These are phyloP conservation scores for Cladochytrium replicatum DNA, from an alignment of 192 early-diverging fungal genomes.

Conservation along the genomic window DNA sequence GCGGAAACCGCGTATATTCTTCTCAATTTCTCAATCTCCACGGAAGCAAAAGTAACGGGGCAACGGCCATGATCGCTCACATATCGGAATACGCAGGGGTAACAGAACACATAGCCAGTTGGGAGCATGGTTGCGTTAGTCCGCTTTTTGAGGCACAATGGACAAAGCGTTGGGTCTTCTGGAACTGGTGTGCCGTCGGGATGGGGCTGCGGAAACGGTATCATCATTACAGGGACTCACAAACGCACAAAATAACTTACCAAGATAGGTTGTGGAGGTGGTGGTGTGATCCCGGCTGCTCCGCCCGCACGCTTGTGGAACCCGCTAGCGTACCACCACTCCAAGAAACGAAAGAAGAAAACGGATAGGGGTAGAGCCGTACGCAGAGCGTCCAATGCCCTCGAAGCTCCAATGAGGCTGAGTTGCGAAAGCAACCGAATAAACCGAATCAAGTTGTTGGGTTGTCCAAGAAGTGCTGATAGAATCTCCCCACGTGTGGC, in stretches of 20 bases:
- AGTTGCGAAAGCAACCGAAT: not conserved
- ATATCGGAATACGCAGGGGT: constrained; percentile 73
- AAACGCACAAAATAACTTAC: constrained; percentile 26
- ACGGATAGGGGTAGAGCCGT: constrained; percentile 76
- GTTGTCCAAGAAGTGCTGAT: not conserved
- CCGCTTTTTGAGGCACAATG: constrained; percentile 59
- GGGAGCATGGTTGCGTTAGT: constrained; percentile 80
- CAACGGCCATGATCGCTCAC: constrained; percentile 63
- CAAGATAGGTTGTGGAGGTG: constrained; percentile 62
- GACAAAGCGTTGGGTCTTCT: constrained; percentile 60
- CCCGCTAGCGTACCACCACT: constrained; percentile 92
- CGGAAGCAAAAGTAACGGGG: constrained; percentile 61
- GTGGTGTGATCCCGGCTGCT: constrained; percentile 44
- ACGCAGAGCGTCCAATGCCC: constrained; percentile 60
- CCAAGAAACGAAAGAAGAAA: constrained; percentile 88
- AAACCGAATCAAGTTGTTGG: not conserved
- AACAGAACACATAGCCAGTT: constrained; percentile 90
- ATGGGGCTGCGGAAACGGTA: constrained; percentile 45
- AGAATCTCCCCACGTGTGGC: constrained; percentile 13
- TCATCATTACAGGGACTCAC: not conserved
- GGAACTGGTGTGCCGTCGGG: constrained; percentile 66
- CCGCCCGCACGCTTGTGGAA: constrained; percentile 49
- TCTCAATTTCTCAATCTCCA: constrained; percentile 45
- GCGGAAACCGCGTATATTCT: constrained; percentile 63
- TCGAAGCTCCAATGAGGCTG: no score